These are phyloP conservation scores for Aspergillus brasiliensis DNA, from an alignment of 2,329 filamentous ascomycete genomes.

Conservation along the genomic window DNA sequence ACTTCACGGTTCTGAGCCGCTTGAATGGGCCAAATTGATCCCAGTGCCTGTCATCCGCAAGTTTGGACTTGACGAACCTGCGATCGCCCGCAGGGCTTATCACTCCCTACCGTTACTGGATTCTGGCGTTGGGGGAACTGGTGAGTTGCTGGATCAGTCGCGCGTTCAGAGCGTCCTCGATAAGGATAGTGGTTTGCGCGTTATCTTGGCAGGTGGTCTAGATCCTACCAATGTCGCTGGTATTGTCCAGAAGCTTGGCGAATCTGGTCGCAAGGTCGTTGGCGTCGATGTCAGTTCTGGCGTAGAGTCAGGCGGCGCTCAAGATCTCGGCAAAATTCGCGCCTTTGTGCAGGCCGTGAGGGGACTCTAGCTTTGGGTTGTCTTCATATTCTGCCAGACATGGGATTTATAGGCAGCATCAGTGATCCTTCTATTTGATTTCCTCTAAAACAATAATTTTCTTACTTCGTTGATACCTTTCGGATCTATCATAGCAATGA, in stretches of 20 bases:
- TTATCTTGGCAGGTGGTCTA: constrained; percentile 84
- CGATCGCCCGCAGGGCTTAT: constrained; percentile 73
- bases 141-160: constrained; percentile 72
- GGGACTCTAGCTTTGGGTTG: constrained; percentile 36
- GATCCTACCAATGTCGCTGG: constrained; percentile 75
- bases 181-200: constrained; percentile 68
- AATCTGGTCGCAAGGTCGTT: constrained; percentile 64
- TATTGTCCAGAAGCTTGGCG: constrained; percentile 65
- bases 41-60: constrained; percentile 88
- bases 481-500: neutral
- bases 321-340: constrained; percentile 78
- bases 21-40: constrained; percentile 88
- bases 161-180: constrained; percentile 68
- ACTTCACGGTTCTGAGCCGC: constrained; percentile 85
- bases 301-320: constrained; percentile 79
- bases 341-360: constrained; percentile 79
- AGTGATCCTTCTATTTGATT: neutral
- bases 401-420: neutral
- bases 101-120: constrained; percentile 85
- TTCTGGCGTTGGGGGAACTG: constrained; percentile 79
- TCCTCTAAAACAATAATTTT: neutral
- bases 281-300: constrained; percentile 94
- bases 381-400: constrained; percentile 5
- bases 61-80: constrained; percentile 76
- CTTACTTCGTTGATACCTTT: neutral